These are phyloP conservation scores for Nitzschia sp. DNA, from an alignment of 108 stramenopile species.

Conservation along the genomic window DNA sequence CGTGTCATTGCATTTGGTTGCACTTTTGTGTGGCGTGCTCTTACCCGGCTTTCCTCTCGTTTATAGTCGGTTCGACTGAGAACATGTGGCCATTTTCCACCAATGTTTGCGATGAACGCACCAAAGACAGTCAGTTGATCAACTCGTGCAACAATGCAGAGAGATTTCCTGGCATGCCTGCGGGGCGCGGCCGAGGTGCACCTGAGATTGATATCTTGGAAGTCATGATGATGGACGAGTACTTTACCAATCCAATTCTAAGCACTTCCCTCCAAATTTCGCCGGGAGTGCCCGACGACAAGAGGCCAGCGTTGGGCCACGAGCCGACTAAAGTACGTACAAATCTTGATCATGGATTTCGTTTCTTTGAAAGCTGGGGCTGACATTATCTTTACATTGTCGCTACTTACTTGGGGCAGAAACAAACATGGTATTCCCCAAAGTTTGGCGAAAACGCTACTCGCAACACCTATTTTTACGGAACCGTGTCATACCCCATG, in stretches of 20 bases:
- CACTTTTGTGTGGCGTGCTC: too few species aligned
- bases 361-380: constrained; percentile 4
- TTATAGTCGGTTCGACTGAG: constrained; percentile 73
- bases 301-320: constrained; percentile 7
- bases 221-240: constrained; percentile 72
- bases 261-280: constrained; percentile 17
- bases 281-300: neutral
- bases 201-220: constrained; percentile 90
- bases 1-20: too few species aligned
- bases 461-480: constrained; percentile 14
- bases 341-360: too few species aligned
- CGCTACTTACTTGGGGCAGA: neutral
- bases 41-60: too few species aligned
- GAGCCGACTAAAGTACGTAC: constrained; percentile 8
- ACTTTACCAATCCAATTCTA: constrained; percentile 4
- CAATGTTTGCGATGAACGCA: constrained; percentile 63
- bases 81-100: constrained; percentile 88
- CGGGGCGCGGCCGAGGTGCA: constrained; percentile 70
- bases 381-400: too few species aligned
- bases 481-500: constrained; percentile 11
- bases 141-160: constrained; percentile 66
- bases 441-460: constrained; percentile 12
- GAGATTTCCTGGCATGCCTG: constrained; percentile 61
- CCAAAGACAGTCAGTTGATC: constrained; percentile 64
- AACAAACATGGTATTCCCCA: constrained; percentile 11